Evolutionary conservation across 345 rosid species (phyloP), one percentile per base, ranked within the genome.

Genomic region (Brassica nigra): DNA sequence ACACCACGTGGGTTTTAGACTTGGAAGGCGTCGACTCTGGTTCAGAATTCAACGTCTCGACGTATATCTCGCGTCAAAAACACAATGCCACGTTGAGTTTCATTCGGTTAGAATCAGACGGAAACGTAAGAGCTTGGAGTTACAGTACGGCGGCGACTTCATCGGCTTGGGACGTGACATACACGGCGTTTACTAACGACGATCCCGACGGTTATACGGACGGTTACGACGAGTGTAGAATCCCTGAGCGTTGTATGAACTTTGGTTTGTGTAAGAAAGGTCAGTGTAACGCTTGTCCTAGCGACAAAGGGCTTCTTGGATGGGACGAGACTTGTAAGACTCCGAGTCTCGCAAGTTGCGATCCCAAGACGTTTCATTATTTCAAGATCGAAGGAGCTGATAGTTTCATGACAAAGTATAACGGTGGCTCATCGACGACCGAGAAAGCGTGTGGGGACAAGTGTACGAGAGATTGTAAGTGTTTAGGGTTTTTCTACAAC

Each of bases 401-500:
- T 62, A 88, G 88, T 76, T 90, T 83, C 28, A 66, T 82, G 83
- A 66, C 79, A 7, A 86, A 81, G 72, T 86, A 83, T 30, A 84
- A 75, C 4, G 73, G 73, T 1, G 97, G 97, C 2, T 79, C 76
- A 4, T 82, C 85, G 6, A 2, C 65, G 15, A 85, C 78, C 63
- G 82, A 82, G 84, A 78, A 74, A 12, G 88, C 68, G 0, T 90
- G 95, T 59, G 84, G 85, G 4, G 84, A 59, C 1, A 87, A 87
- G 76, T 92, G 90, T 39, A 84, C 79, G 2, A 65, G 54, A 2
- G 89, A 87, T 76, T 90, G 95, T 61, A 90, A 83, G 75, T 89
- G 91, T 73, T 74, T 85, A 82, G 91, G 95, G 1, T 87, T 87
- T 12, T 90, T 89, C 62, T 89, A 86, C 75, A 82, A 81, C 28